phyloP scores from a whole-genome alignment of 441 rosid species.

The Corymbia calophylla region DNA sequence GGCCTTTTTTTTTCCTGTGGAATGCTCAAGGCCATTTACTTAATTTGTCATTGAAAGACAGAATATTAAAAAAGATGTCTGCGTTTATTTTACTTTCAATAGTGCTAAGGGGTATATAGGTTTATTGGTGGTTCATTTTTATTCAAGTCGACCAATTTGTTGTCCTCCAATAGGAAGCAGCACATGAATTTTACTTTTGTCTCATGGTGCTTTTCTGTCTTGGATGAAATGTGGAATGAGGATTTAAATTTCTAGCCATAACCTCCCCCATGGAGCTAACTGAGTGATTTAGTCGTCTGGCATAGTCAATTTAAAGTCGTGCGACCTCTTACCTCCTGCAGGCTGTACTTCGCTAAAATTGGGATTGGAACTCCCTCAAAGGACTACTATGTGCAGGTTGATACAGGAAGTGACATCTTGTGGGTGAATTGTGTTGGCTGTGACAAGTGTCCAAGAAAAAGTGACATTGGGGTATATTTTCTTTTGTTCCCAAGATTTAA shows the following conservation, averaged over 20 bases:
- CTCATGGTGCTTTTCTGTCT: background rate
- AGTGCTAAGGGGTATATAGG: background rate
- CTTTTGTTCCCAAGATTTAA: background rate
- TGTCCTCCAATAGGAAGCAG: background rate
- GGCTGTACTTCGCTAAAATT: slow-evolving; percentile 9
- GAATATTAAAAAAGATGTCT: background rate
- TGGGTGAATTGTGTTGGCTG: slow-evolving; percentile 10
- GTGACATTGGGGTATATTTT: background rate
- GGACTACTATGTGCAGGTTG: slow-evolving; percentile 8
- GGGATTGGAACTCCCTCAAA: slow-evolving; percentile 10
- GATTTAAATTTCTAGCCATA: background rate
- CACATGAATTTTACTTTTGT: background rate
- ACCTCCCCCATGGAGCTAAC: background rate
- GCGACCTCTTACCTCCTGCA: background rate
- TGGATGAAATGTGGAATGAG: background rate
- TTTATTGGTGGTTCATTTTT: background rate
- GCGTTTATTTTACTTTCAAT: background rate
- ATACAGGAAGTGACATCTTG: slow-evolving; percentile 13
- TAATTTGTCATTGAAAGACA: background rate
- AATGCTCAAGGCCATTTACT: background rate
- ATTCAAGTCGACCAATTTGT: background rate
- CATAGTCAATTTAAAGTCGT: background rate
- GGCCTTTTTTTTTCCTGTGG: background rate
- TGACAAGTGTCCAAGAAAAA: slow-evolving; percentile 4
- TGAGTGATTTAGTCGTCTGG: background rate